Base-by-base conservation (phyloP, 2,329 filamentous ascomycete genomes). In the Pseudocercospora cruenta region DNA sequence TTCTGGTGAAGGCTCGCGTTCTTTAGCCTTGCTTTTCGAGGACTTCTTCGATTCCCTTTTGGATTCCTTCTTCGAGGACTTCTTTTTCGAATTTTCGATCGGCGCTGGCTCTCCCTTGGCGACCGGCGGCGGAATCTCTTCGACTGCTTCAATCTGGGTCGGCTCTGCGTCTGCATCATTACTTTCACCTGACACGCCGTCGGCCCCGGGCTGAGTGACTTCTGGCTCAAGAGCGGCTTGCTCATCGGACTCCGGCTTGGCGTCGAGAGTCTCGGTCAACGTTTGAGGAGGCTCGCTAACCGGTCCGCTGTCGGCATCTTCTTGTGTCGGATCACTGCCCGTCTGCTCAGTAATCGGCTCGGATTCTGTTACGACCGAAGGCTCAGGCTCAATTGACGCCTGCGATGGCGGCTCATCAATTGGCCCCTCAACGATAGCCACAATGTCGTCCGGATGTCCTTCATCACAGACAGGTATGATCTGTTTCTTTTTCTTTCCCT, bases 401-500 rank as follows among this genome's bases (percentile, higher is more conserved):
- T 36, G 33, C 12, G 33, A 3, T 36, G 33, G 33, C 12, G 33
- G 33, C 33, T 54, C 60, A n/a, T 62, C 63, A 43, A 43, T 26
- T 19, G 63, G 58, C 6, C 67, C 71, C 8, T 73, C 72, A 1
- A 70, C 64, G 19, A 73, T 63, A 3, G 69, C 69, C 33, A 71
- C 68, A 22, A 75, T 71, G 47, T 75, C 72, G 24, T 74, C 70
- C 4, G 71, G 69, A 21, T 62, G 57, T 2, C 61, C 64, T 14
- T 65, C 64, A 16, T 66, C 65, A 8, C 49, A 58, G 8, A 61
- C 55, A 9, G 62, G 59, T 55, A 62, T 47, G 22, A 53, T 57
- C 3, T 51, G 57, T 31, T 70, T 69, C 64, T 71, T 74, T 43
- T 72, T 73, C 58, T 70, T 73, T 24, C 61, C 65, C 64, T 75